Evolutionary conservation across 106 monocot genomes (phyloP).

Genomic region (Posidonia australis): DNA sequence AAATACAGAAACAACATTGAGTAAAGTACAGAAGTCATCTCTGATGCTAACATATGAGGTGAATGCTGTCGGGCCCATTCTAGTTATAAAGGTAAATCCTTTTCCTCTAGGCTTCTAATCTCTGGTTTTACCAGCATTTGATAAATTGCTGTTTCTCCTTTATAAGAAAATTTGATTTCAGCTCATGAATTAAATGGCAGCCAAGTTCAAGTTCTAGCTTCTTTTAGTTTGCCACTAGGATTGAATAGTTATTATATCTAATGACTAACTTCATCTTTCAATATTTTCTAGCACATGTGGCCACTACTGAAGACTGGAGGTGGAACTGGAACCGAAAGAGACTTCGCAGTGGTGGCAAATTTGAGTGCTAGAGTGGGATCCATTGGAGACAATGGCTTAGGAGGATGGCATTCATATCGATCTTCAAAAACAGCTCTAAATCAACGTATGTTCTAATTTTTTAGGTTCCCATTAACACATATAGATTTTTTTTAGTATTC

Average conservation of each 20-base stretch:
- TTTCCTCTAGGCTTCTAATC: background rate
- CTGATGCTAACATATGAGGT: constrained; percentile 86
- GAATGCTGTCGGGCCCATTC: constrained; percentile 81
- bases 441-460: constrained; percentile 45
- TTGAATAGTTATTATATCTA: background rate
- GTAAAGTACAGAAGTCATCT: constrained; percentile 79
- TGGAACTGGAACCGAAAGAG: constrained; percentile 42
- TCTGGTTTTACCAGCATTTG: background rate
- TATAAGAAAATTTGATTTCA: too few relatives aligned
- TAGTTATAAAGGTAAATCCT: constrained; percentile 71
- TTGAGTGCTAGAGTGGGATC: constrained; percentile 92
- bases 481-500: too few relatives aligned
- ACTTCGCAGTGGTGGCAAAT: constrained; percentile 72
- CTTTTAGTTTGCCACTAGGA: background rate
- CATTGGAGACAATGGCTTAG: constrained; percentile 76
- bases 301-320: constrained; percentile 77
- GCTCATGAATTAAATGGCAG: too few relatives aligned
- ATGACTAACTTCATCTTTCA: constrained; percentile 9
- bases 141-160: background rate
- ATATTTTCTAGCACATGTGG: constrained; percentile 70
- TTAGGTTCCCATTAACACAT: too few relatives aligned
- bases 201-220: background rate
- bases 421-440: constrained; percentile 90
- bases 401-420: constrained; percentile 96
- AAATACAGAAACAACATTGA: constrained; percentile 72